Evolutionary conservation across 2,329 filamentous ascomycete species (phyloP).

Genomic region (Fusarium lateritium): DNA sequence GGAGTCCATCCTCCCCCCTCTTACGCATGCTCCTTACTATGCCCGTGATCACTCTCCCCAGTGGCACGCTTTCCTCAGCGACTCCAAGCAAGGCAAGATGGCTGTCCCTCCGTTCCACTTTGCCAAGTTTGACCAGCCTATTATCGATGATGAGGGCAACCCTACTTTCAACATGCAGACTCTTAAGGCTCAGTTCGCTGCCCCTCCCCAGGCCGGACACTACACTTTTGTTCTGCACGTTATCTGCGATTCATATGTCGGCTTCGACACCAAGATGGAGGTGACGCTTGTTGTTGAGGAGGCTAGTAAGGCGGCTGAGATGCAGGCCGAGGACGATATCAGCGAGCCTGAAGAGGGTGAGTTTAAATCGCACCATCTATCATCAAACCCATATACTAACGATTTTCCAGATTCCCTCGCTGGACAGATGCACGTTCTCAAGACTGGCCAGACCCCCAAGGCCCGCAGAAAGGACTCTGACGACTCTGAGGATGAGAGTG

Average conservation of each 20-base stretch:
- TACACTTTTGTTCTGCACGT: conserved; percentile 97
- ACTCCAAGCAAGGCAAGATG: conserved; percentile 95
- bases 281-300: conserved; percentile 92
- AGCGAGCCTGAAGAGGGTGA: conserved; percentile 98
- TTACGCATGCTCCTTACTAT: conserved; percentile 93
- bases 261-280: conserved; percentile 93
- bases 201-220: conserved; percentile 90
- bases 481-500: conserved; percentile 85
- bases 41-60: conserved; percentile 89
- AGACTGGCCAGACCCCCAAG: conserved; percentile 76
- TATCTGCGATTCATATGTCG: conserved; percentile 94
- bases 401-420: conserved; percentile 81
- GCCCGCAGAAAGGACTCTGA: conserved; percentile 69
- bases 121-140: conserved; percentile 89
- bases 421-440: conserved; percentile 90
- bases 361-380: conserved; percentile 46
- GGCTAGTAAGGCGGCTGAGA: conserved; percentile 83
- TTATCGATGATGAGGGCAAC: conserved; percentile 83
- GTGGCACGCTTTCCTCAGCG: conserved; percentile 96
- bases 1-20: conserved; percentile 80
- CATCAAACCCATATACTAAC: conserved; percentile 43
- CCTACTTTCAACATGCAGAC: conserved; percentile 97
- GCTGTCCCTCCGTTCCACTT: conserved; percentile 98
- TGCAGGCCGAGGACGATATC: conserved; percentile 92
- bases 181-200: conserved; percentile 96